phyloP scores from a whole-genome alignment of 352 stramenopile genomes.

The Globisporangium polare region DNA sequence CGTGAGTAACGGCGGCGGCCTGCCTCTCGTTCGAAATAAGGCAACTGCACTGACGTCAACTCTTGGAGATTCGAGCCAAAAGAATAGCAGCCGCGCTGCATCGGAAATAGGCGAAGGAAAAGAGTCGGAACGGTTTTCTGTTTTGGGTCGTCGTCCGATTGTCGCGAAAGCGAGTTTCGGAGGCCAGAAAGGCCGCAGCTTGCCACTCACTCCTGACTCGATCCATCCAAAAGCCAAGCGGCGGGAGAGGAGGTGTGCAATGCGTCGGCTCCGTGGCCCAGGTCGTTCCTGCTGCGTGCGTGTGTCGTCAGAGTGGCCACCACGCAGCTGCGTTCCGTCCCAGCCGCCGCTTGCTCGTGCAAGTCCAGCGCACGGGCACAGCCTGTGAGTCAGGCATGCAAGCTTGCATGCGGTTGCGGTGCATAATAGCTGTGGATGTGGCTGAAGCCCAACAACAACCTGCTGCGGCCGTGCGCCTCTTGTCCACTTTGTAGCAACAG shows the following conservation, averaged over 20 bases:
- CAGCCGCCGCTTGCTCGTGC: no score
- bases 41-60: neutral
- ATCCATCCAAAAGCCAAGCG: neutral
- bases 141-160: slow-evolving; percentile 5
- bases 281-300: no score
- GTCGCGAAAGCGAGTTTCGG: slow-evolving; percentile 10
- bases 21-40: neutral
- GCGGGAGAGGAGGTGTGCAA: neutral
- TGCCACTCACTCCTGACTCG: neutral
- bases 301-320: no score
- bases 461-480: neutral
- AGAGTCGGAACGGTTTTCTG: slow-evolving; percentile 9
- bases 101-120: no score
- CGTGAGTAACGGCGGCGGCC: neutral
- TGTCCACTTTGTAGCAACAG: neutral
- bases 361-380: no score
- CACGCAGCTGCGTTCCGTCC: no score
- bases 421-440: neutral
- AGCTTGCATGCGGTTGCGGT: no score
- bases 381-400: no score
- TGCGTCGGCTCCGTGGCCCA: no score
- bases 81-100: neutral
- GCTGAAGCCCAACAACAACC: neutral
- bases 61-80: neutral
- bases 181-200: neutral